Evolutionary conservation across 2,329 filamentous ascomycete species (phyloP), one percentile per base, ranked within the genome.

Genomic region (Diaporthe citri): DNA sequence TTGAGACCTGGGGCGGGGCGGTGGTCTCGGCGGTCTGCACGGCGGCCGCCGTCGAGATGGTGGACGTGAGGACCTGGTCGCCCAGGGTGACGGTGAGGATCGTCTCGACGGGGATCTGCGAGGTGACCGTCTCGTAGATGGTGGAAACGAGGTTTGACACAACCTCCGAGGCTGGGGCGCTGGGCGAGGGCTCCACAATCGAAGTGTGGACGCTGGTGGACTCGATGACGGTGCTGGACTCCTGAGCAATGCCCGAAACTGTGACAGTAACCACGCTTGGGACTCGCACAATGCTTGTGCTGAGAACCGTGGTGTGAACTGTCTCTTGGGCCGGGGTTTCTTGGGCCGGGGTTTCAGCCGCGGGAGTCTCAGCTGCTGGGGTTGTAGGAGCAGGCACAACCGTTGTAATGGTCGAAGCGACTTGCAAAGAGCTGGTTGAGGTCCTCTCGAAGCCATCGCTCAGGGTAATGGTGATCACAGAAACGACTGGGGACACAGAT

Each of bases 61-160:
- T 76, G 36, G 72, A 75, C 3, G 75, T 74, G 22, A 75, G 55
- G 28, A 76, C 34, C 20, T 76, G 75, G 36, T 64, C 56, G 39
- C 75, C 75, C 1, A 76, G 28, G 12, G 75, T 76, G 25, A 76
- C 72, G n/a, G 75, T 76, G 34, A 76, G 55, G 22, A 76, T 43
- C 9, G 75, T 76, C 67, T 76, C 69, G 28, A 76, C 60, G 8
- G 75, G 75, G n/a, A 76, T 64, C 25, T 69, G 36, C 15, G 75
- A 74, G 4, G 46, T 67, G 15, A 74, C 52, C 0, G 72, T 74
- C 36, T 64, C 48, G 46, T 69, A 69, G 7, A 75, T 57, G n/a
- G 51, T 56, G 28, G 72, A 64, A 17, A 46, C 34, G 12, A 62
- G n/a, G 28, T 72, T 72, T 15, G 74, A 72, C 4, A 64, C 39